These are phyloP conservation scores for Leccinum pachyderme DNA, from an alignment of 1,284 basidiomycete genomes.

Conservation along the genomic window DNA sequence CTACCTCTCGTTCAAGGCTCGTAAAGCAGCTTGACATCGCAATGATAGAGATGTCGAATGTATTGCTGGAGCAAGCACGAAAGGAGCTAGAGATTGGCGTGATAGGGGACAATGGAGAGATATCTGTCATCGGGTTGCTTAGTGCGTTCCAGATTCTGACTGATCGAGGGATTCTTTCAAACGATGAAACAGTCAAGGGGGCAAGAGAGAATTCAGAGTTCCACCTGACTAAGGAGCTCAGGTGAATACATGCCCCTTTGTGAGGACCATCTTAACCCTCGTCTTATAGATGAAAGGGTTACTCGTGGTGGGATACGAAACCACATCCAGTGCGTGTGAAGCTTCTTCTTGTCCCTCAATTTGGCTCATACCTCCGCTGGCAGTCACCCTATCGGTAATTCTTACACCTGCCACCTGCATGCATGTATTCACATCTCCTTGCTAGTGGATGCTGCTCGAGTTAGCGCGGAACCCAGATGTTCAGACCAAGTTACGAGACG, in stretches of 20 bases:
- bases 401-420: not conserved
- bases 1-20: constrained; percentile 29
- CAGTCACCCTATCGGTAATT: constrained; percentile 17
- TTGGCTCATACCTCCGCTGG: not conserved
- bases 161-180: not conserved
- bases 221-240: constrained; percentile 62
- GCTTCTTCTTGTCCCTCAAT: not conserved
- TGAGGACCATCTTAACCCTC: not conserved
- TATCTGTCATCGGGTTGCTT: constrained; percentile 5
- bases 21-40: constrained; percentile 37
- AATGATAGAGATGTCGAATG: constrained; percentile 45
- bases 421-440: not conserved
- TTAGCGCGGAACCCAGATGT: constrained; percentile 25
- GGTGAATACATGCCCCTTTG: constrained; percentile 18
- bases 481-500: constrained; percentile 43
- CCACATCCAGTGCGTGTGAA: constrained; percentile 37
- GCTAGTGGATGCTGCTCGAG: constrained; percentile 32
- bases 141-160: constrained; percentile 8
- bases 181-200: constrained; percentile 28
- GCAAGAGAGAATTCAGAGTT: constrained; percentile 41
- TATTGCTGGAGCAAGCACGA: constrained; percentile 5
- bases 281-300: constrained; percentile 36
- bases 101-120: constrained; percentile 1
- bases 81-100: constrained; percentile 1
- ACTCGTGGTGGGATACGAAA: constrained; percentile 43